phyloP scores from a whole-genome alignment of 495 filamentous ascomycete species.

The Darksidea phi region DNA sequence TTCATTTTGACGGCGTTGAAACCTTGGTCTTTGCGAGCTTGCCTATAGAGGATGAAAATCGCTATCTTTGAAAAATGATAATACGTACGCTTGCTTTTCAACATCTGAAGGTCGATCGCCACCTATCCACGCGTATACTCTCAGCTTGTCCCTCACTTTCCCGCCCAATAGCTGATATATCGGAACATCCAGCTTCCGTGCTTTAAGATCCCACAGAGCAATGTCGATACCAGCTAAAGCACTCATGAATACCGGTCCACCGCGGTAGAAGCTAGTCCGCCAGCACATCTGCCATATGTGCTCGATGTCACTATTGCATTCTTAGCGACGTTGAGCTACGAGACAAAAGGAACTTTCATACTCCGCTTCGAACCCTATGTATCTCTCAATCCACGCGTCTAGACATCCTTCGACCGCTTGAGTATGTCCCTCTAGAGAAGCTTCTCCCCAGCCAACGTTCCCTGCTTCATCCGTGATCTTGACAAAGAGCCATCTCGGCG shows the following conservation, averaged over 20 bases:
- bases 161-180: constrained; percentile 74
- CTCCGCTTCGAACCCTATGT: constrained; percentile 72
- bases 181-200: constrained; percentile 60
- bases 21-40: constrained; percentile 65
- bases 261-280: constrained; percentile 71
- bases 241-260: constrained; percentile 82
- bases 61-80: not conserved
- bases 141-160: constrained; percentile 69
- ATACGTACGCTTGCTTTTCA: constrained; percentile 57
- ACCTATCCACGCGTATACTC: constrained; percentile 85
- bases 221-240: constrained; percentile 79
- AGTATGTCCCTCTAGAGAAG: constrained; percentile 72
- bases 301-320: constrained; percentile 65
- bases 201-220: constrained; percentile 79
- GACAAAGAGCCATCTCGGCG: constrained; percentile 77
- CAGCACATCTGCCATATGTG: constrained; percentile 74
- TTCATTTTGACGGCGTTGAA: constrained; percentile 81
- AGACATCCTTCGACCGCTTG: constrained; percentile 74
- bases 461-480: constrained; percentile 67
- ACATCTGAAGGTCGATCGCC: constrained; percentile 76
- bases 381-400: constrained; percentile 62
- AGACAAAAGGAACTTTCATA: constrained; percentile 31
- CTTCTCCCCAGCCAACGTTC: constrained; percentile 74
- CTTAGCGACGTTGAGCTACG: constrained; percentile 16
- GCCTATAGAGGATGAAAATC: constrained; percentile 30